Evolutionary conservation across 2,329 filamentous ascomycete genomes (phyloP), one percentile per base, ranked within the genome.

Genomic region (Cordyceps javanica): DNA sequence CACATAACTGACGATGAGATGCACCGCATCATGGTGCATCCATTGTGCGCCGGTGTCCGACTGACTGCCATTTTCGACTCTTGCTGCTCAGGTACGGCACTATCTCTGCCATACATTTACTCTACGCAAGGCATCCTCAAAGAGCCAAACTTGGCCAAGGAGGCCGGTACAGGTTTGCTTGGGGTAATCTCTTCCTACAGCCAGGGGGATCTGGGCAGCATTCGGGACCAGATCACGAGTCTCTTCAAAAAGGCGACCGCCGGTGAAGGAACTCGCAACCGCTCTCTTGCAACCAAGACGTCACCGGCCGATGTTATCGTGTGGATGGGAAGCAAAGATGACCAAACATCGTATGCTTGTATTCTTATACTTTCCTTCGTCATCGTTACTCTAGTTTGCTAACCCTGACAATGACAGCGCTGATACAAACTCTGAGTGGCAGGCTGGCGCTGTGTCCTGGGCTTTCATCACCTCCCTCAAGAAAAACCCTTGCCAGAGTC

Each of bases 401-500:
- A 50, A 50, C n/a, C n/a, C n/a, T n/a, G n/a, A 42, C n/a, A 16
- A 4, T 38, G 59, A 66, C n/a, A 96, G 91, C 62, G 89, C 91
- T 73, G 94, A 99, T 71, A 91, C 93, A n/a, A 89, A 86, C 21
- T 97, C 97, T 66, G 85, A 82, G 36, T 88, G 91, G 52, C 83
- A 97, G 74, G 93, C 94, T 0, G 94, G 94, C 54, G 94, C 94
- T 69, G 97, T 99, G 94, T 96, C 91, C 1, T 97, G 90, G 86
- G 94, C 94, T 10, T 99, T 99, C 71, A 92, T 99, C 70, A 88
- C 81, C 5, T 88, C 92, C 42, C 82, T 99, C 64, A 93, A 91
- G 77, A 96, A 96, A 82, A 96, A 97, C 71, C 92, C 93, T 0
- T 91, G 97, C 69, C 94, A 99, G 78, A 97, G 91, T 76, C 99